Base-by-base conservation (phyloP, 1,284 basidiomycete species). In the Trichosporon asahii region DNA sequence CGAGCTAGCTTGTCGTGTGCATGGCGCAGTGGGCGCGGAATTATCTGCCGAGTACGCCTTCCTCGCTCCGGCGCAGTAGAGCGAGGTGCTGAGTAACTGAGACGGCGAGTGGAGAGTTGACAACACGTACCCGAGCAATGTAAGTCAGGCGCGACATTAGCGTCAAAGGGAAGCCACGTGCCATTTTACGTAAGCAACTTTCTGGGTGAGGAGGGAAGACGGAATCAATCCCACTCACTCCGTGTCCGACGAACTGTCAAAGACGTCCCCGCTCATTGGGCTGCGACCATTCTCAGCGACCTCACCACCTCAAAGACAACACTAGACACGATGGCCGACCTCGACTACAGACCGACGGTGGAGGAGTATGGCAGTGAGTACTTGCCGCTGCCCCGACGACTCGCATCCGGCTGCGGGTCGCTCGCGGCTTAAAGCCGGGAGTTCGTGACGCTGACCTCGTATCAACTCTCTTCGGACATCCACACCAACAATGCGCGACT, bases 361-460 rank as follows among this genome's bases (percentile, higher is more conserved):
- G 78, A 80, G 35, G 75, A 78, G 64, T 79, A 79, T 72, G 68
- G 74, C 66, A 70, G 78, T 80, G 71, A 67, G 78, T 76, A 31
- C 11, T 15, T 2, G 6, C 9, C 14, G 57, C 6, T 3, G 21
- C 11, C 11, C 29, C 18, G 18, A 14, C 18, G 27, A 15, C 3
- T 8, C 8, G 57, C 57, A 15, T 2, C 25, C 27, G 15, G 7
- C 15, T 15, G 25, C 14, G 21, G 27, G 9, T 14, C 55, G 27
- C 27, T 40, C 27, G 27, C 29, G n/a, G 27, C 29, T 25, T 33
- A 3, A 25, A 6, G 2, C 2, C 9, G 21, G 23, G 49, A 53
- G 49, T n/a, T 53, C 11, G 3, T 23, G 49, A 25, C 25, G 21
- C 49, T 53, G 49, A 53, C 49, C 49, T 53, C 21, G 49, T n/a